Evolutionary conservation across 1,284 basidiomycete species (phyloP).

Genomic region (Boletellus deceptivus): DNA sequence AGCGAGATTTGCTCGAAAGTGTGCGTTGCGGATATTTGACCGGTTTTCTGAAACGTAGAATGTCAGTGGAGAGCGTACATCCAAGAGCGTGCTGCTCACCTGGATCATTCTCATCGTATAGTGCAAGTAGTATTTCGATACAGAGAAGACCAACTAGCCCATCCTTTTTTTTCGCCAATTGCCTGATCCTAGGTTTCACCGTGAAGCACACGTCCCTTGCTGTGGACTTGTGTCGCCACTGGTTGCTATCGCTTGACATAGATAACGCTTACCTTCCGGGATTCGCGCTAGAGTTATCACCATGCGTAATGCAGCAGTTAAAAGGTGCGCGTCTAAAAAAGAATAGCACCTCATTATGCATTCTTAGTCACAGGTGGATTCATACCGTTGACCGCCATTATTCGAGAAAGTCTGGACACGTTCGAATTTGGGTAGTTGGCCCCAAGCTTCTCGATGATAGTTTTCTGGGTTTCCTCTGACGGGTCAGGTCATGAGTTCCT

Average conservation of each 20-base stretch:
- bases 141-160: slow-evolving; percentile 22
- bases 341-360: not conserved
- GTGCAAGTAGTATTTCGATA: slow-evolving; percentile 17
- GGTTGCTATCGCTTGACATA: not conserved
- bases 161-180: slow-evolving; percentile 13
- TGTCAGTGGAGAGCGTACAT: not conserved
- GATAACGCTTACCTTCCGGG: slow-evolving; percentile 7
- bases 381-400: slow-evolving; percentile 16
- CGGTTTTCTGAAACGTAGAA: slow-evolving; percentile 2
- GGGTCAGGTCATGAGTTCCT: not conserved
- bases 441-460: slow-evolving; percentile 11
- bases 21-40: slow-evolving; percentile 1
- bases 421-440: not conserved
- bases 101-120: slow-evolving; percentile 6
- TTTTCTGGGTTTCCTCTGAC: slow-evolving; percentile 11
- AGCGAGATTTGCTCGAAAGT: slow-evolving; percentile 19
- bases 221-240: not conserved
- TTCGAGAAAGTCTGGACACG: slow-evolving; percentile 11
- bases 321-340: slow-evolving; percentile 8
- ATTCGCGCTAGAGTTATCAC: slow-evolving; percentile 16
- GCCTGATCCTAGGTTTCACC: slow-evolving; percentile 9
- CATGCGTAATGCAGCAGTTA: slow-evolving; percentile 20
- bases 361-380: not conserved
- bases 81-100: not conserved
- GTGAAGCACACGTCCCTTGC: slow-evolving; percentile 6